Percentiles rank a stretch among this genome's conserved stretches.
Conservation (phyloP, 768 basidiomycete genomes). For the Phaffia australis region DNA sequence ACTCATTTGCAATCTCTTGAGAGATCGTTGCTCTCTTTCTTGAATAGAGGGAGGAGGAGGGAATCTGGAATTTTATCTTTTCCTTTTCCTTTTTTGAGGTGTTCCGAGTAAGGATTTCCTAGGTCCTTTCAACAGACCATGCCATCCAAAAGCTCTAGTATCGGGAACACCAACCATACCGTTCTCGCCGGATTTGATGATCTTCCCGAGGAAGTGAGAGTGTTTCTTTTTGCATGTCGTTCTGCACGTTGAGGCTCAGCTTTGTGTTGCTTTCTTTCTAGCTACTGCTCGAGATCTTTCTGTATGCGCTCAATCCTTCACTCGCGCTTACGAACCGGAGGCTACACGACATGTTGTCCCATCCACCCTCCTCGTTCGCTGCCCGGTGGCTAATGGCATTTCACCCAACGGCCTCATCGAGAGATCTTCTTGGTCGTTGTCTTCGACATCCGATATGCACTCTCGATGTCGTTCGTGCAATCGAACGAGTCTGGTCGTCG, state of each 20-base stretch:
- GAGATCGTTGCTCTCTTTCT: background rate
- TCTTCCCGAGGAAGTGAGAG: no score
- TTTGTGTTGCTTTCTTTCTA: slow-evolving; percentile 35
- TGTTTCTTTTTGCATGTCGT: no score
- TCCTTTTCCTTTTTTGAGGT: no score
- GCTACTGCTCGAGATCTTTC: slow-evolving; percentile 25
- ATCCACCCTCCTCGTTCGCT: background rate
- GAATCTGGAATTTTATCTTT: no score
- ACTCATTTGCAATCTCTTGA: no score
- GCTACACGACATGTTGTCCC: background rate
- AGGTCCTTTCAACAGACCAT: no score
- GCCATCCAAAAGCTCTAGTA: no score
- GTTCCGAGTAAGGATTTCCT: slow-evolving; percentile 6
- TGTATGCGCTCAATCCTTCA: no score
- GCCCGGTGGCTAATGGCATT: background rate
- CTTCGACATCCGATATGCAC: slow-evolving; percentile 35
- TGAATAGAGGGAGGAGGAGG: background rate
- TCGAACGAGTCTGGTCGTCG: slow-evolving; percentile 22
- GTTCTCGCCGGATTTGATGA: no score
- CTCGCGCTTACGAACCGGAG: no score
- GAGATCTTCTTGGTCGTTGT: slow-evolving; percentile 29
- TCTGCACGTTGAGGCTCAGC: slow-evolving; percentile 20
- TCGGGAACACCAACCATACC: no score
- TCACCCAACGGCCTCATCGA: background rate
- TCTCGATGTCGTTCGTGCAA: slow-evolving; percentile 30